These are phyloP conservation scores for Lumnitzera littorea DNA, from an alignment of 345 rosid species.

Conservation along the genomic window DNA sequence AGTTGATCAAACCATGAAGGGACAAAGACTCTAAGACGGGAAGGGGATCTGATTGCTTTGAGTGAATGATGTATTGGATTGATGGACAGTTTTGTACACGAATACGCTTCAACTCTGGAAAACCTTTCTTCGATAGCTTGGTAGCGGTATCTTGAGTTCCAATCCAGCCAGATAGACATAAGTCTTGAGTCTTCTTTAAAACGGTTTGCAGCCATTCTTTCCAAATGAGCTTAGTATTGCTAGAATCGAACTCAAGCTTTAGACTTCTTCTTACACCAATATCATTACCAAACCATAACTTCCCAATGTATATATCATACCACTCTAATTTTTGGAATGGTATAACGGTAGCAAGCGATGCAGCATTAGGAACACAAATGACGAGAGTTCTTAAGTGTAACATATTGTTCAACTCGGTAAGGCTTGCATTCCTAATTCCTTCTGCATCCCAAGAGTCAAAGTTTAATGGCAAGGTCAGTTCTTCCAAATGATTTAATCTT, in stretches of 20 bases:
- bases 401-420: slow-evolving; percentile 17
- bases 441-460: slow-evolving; percentile 12
- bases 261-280: not conserved
- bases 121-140: not conserved
- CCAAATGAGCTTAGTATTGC: no score
- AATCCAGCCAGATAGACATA: not conserved
- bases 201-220: not conserved
- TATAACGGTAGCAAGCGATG: not conserved
- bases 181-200: not conserved
- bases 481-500: slow-evolving; percentile 19
- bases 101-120: slow-evolving; percentile 14
- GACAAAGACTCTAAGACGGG: slow-evolving; percentile 12
- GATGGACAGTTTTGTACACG: slow-evolving; percentile 1
- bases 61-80: not conserved
- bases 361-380: slow-evolving; percentile 3
- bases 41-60: not conserved
- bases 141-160: not conserved
- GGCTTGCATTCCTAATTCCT: slow-evolving; percentile 4
- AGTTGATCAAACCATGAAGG: slow-evolving; percentile 8
- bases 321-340: not conserved
- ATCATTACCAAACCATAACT: not conserved
- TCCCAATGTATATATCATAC: not conserved
- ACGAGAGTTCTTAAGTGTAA: slow-evolving; percentile 6
- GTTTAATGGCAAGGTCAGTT: slow-evolving; percentile 12
- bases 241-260: not conserved